These are phyloP conservation scores for Xylaria sp. DNA, from an alignment of 2,329 filamentous ascomycete genomes.

Conservation along the genomic window DNA sequence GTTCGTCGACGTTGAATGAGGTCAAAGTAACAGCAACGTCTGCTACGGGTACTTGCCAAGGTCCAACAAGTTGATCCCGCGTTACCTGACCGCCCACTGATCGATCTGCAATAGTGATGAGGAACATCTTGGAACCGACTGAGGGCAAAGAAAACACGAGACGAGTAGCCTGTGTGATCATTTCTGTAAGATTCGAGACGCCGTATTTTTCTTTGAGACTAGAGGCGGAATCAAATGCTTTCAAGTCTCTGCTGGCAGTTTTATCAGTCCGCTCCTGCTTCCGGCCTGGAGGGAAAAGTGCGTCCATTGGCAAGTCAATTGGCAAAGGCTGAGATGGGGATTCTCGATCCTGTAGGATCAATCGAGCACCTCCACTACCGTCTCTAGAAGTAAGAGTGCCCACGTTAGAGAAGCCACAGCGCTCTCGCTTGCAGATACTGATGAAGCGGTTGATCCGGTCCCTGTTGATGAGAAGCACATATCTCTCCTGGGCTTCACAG, in stretches of 20 bases:
- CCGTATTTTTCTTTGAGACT: conserved; percentile 77
- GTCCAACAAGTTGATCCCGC: conserved; percentile 94
- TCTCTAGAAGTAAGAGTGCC: conserved; percentile 76
- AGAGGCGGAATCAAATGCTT: conserved; percentile 72
- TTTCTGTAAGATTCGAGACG: conserved; percentile 61
- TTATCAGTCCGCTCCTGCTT: conserved; percentile 46
- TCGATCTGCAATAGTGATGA: conserved; percentile 96
- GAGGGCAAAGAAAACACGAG: conserved; percentile 86
- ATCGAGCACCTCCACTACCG: conserved; percentile 72
- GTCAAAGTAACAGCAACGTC: conserved; percentile 94
- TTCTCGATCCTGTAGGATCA: conserved; percentile 68
- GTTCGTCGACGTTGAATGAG: conserved; percentile 73
- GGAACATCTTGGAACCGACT: conserved; percentile 95
- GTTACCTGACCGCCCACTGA: conserved; percentile 89
- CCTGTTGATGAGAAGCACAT: conserved; percentile 87
- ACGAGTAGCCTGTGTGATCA: conserved; percentile 75
- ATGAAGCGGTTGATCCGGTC: conserved; percentile 82
- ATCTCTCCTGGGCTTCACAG: conserved; percentile 95
- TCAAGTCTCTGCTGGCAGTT: conserved; percentile 40
- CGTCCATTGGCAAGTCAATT: conserved; percentile 48
- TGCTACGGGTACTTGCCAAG: conserved; percentile 93
- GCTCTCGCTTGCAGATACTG: conserved; percentile 77
- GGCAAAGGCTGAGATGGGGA: conserved; percentile 45
- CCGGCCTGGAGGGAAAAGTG: conserved; percentile 47
- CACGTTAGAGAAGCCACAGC: conserved; percentile 92